Percentiles rank a stretch among this genome's conserved stretches.
Conservation (phyloP, 1,284 basidiomycete genomes). For the Leccinum huronense region DNA sequence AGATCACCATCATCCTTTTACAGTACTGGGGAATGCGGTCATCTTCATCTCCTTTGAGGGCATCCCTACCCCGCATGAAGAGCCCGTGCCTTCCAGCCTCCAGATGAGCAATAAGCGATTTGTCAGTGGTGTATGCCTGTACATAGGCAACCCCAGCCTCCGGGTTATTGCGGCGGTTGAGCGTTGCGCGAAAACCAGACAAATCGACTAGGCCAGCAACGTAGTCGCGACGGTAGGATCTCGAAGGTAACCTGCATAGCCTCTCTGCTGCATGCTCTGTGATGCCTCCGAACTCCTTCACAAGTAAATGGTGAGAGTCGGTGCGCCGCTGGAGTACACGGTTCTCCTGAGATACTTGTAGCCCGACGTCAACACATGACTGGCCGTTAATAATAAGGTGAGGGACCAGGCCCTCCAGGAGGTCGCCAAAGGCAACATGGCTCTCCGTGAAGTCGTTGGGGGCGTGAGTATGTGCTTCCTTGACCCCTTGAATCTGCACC, state of each 20-base stretch:
- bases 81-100: slow-evolving; percentile 12
- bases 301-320: slow-evolving; percentile 9
- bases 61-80: slow-evolving; percentile 10
- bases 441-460: neutral
- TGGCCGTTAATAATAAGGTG: slow-evolving; percentile 1
- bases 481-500: slow-evolving; percentile 15
- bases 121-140: slow-evolving; percentile 13
- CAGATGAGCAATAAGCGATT: slow-evolving; percentile 14
- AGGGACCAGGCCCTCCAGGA: neutral
- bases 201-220: slow-evolving; percentile 4
- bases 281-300: slow-evolving; percentile 1
- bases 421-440: neutral
- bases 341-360: slow-evolving; percentile 9
- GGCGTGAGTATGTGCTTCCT: slow-evolving; percentile 12
- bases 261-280: neutral
- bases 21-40: slow-evolving; percentile 3
- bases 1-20: slow-evolving; percentile 9
- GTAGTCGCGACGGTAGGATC: slow-evolving; percentile 10
- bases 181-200: slow-evolving; percentile 8
- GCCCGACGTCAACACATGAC: slow-evolving; percentile 10
- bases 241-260: slow-evolving; percentile 1
- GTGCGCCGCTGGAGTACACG: slow-evolving; percentile 11
- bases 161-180: neutral
- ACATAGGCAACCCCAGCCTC: neutral
- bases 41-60: neutral